phyloP scores from a whole-genome alignment of 768 basidiomycete genomes.

The Udeniomyces megalosporus region DNA sequence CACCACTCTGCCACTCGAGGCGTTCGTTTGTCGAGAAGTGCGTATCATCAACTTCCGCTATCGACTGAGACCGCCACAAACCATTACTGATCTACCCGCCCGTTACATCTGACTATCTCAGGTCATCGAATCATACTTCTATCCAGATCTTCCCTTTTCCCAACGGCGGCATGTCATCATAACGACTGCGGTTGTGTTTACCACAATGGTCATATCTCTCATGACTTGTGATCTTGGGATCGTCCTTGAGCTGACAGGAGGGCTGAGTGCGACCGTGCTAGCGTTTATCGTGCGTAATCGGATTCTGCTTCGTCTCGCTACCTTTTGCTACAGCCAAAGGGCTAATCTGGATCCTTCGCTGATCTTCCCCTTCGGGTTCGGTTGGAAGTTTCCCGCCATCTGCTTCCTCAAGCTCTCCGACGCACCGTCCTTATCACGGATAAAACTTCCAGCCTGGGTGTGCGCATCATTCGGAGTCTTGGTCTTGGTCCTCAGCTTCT shows the following conservation, averaged over 20 bases:
- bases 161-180: slow-evolving; percentile 47
- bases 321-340: slow-evolving; percentile 15
- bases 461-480: slow-evolving; percentile 59
- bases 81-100: neutral
- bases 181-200: slow-evolving; percentile 64
- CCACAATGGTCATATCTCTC: slow-evolving; percentile 45
- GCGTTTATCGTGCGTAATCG: slow-evolving; percentile 5
- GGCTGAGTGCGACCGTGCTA: slow-evolving; percentile 51
- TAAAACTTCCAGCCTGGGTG: slow-evolving; percentile 55
- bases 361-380: slow-evolving; percentile 32
- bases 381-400: slow-evolving; percentile 46
- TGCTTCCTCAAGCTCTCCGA: slow-evolving; percentile 59
- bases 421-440: slow-evolving; percentile 48
- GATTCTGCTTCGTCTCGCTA: neutral
- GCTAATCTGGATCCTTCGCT: slow-evolving; percentile 61
- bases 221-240: slow-evolving; percentile 54
- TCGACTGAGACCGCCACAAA: no score
- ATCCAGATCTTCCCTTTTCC: slow-evolving; percentile 51
- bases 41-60: no score
- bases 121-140: slow-evolving; percentile 95
- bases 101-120: slow-evolving; percentile 23
- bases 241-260: slow-evolving; percentile 95
- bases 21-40: slow-evolving; percentile 90
- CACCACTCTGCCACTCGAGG: slow-evolving; percentile 82
- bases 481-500: slow-evolving; percentile 63